These are phyloP conservation scores for Boletus rubropictus DNA, from an alignment of 768 basidiomycete species.

Conservation along the genomic window DNA sequence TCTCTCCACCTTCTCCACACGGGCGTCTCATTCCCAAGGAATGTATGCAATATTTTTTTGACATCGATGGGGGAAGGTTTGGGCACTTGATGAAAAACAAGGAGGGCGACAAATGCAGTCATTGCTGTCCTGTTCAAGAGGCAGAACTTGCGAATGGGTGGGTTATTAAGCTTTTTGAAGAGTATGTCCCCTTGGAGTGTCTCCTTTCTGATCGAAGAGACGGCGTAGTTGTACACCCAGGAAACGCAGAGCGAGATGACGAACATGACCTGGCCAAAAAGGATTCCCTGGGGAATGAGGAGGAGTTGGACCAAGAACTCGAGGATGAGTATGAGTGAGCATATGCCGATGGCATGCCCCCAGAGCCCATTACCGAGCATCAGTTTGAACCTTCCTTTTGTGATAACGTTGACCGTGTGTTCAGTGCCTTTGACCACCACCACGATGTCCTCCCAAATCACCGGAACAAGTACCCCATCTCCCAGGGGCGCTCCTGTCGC, in stretches of 20 bases:
- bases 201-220: constrained; percentile 30
- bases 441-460: constrained; percentile 12
- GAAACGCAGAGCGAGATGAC: constrained; percentile 28
- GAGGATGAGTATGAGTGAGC: constrained; percentile 24
- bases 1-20: constrained; percentile 21
- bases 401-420: constrained; percentile 23
- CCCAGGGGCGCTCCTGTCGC: constrained; percentile 18
- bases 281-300: constrained; percentile 28
- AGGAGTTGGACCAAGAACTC: constrained; percentile 31
- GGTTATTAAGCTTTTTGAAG: constrained; percentile 12
- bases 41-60: constrained; percentile 6
- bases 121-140: constrained; percentile 16
- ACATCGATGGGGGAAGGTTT: constrained; percentile 1
- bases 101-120: constrained; percentile 13
- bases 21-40: constrained; percentile 19
- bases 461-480: constrained; percentile 22
- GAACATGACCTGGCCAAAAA: constrained; percentile 35
- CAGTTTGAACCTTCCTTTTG: constrained; percentile 24
- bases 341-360: constrained; percentile 17
- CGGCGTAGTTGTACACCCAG: constrained; percentile 29
- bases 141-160: constrained; percentile 6
- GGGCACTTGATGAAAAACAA: constrained; percentile 4
- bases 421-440: constrained; percentile 29
- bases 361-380: background rate
- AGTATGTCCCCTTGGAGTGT: constrained; percentile 19